A percentile compares a stretch with the other conserved stretches of the same genome.
Evolutionary conservation across 1,284 basidiomycete genomes (phyloP).

Genomic region (Schizopora paradoxa): DNA sequence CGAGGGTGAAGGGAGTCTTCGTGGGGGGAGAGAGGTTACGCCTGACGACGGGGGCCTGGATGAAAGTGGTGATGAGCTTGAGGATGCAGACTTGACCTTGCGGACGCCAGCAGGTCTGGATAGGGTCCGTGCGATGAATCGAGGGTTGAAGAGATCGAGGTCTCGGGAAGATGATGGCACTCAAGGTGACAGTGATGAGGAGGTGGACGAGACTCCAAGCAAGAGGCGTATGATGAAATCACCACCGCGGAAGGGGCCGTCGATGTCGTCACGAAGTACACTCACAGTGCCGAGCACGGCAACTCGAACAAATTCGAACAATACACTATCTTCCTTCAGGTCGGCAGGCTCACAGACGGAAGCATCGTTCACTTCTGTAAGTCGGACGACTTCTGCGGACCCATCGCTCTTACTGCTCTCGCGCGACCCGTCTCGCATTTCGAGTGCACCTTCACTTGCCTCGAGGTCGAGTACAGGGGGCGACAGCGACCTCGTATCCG

Average conservation of each 20-base stretch:
- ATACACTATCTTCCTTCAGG: slow-evolving; percentile 14
- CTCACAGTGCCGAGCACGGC: background rate
- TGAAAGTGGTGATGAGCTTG: slow-evolving; percentile 37
- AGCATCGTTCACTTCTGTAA: slow-evolving; percentile 12
- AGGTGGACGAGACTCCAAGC: background rate
- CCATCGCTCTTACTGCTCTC: slow-evolving; percentile 1
- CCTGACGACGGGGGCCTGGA: slow-evolving; percentile 24
- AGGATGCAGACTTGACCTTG: slow-evolving; percentile 52
- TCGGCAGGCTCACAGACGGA: slow-evolving; percentile 3
- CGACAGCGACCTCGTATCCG: slow-evolving; percentile 1
- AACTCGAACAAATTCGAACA: slow-evolving; percentile 14
- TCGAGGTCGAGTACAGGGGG: slow-evolving; percentile 4
- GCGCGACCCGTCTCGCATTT: slow-evolving; percentile 1
- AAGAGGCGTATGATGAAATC: background rate
- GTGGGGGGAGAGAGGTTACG: background rate
- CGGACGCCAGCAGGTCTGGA: slow-evolving; percentile 47
- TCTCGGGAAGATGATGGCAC: slow-evolving; percentile 2
- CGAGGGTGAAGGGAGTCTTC: slow-evolving; percentile 12
- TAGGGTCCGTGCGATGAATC: background rate
- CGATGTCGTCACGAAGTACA: background rate
- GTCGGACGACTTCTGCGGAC: slow-evolving; percentile 5
- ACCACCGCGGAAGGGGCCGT: background rate
- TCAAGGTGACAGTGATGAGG: slow-evolving; percentile 1
- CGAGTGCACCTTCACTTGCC: slow-evolving; percentile 12
- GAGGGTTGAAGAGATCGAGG: background rate